Evolutionary conservation across 805 yeast species (phyloP).

Genomic region (Candida maesae): DNA sequence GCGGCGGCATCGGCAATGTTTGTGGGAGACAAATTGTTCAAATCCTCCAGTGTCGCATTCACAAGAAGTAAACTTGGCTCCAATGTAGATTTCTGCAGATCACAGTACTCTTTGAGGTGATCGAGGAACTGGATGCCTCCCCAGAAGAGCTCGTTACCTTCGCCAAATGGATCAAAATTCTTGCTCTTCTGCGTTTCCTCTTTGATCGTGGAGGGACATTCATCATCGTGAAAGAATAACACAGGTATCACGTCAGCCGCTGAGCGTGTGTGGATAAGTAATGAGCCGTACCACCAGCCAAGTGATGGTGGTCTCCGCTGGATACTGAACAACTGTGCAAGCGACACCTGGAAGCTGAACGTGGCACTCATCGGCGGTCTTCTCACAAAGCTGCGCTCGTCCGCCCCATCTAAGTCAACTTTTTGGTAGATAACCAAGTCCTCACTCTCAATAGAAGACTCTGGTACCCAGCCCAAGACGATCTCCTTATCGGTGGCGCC

Average conservation of each 20-base stretch:
- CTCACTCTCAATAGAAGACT: constrained; percentile 40
- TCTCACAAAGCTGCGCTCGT: constrained; percentile 34
- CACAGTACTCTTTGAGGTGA: constrained; percentile 50
- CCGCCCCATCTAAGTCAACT: constrained; percentile 40
- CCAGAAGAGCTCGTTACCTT: constrained; percentile 64
- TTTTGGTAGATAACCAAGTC: constrained; percentile 45
- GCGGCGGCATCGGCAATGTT: constrained; percentile 14
- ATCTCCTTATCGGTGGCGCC: constrained; percentile 49
- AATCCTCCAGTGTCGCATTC: constrained; percentile 61
- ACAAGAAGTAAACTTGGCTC: constrained; percentile 73
- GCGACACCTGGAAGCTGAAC: constrained; percentile 64
- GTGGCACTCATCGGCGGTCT: constrained; percentile 49
- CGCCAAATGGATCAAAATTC: constrained; percentile 71
- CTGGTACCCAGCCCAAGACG: constrained; percentile 68
- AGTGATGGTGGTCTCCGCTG: constrained; percentile 80
- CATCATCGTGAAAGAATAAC: constrained; percentile 89
- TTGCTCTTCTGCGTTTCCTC: constrained; percentile 57
- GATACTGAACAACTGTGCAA: constrained; percentile 65
- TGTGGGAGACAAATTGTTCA: constrained; percentile 34
- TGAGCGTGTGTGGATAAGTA: constrained; percentile 61
- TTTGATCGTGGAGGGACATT: constrained; percentile 66
- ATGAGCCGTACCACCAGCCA: constrained; percentile 92
- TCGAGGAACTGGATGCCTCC: constrained; percentile 81
- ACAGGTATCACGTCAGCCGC: constrained; percentile 71
- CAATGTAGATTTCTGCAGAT: constrained; percentile 61